Evolutionary conservation across 192 early-diverging fungal genomes (phyloP).

Genomic region (Neocallimastix lanati): DNA sequence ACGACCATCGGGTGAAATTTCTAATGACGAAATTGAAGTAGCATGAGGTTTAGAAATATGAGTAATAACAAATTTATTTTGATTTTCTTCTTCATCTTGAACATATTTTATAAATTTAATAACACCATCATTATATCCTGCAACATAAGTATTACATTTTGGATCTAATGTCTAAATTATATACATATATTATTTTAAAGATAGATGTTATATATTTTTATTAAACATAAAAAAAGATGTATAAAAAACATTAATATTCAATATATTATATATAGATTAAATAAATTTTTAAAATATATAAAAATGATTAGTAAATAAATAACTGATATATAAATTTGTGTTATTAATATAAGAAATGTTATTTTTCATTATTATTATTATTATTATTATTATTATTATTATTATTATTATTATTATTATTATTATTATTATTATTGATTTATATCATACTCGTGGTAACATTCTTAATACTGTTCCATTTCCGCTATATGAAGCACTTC

Average conservation of each 20-base stretch:
- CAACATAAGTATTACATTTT: constrained; percentile 20
- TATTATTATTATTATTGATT: background rate
- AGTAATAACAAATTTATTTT: constrained; percentile 16
- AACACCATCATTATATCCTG: constrained; percentile 37
- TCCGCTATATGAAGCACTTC: constrained; percentile 7
- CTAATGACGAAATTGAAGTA: constrained; percentile 15
- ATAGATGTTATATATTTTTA: no score
- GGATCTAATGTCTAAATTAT: constrained; percentile 29
- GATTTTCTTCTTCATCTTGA: background rate
- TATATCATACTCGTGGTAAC: constrained; percentile 20
- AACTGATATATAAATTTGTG: no score
- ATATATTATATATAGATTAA: no score
- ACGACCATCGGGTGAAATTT: constrained; percentile 25
- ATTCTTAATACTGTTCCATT: constrained; percentile 17
- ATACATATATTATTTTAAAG: no score
- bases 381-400: no score
- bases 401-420: no score
- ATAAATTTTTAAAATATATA: no score
- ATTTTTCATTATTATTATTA: no score
- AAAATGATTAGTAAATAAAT: no score
- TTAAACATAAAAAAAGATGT: no score
- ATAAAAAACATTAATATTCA: no score
- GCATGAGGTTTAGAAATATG: constrained; percentile 36
- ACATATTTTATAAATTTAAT: constrained; percentile 6
- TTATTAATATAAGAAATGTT: no score